These are phyloP conservation scores for Cardiospermum halicacabum DNA, from an alignment of 345 rosid species.

Conservation along the genomic window DNA sequence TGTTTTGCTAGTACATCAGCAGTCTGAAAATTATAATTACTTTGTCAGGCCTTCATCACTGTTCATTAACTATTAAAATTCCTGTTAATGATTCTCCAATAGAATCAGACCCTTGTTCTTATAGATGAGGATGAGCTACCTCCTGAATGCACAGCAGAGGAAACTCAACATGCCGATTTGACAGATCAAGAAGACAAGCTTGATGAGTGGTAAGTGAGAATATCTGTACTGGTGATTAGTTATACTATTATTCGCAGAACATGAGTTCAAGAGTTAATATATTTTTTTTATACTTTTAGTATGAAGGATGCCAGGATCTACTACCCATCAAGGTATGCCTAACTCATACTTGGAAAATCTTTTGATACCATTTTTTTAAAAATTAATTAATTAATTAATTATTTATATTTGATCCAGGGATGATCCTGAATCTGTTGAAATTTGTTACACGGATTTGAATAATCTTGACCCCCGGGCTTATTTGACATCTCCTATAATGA, in stretches of 20 bases:
- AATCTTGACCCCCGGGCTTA: conserved; percentile 64
- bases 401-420: conserved; percentile 44
- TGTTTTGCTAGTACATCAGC: conserved; percentile 7
- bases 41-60: neutral
- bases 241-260: neutral
- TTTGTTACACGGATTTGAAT: conserved; percentile 49
- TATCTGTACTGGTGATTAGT: conserved; percentile 1
- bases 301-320: conserved; percentile 44
- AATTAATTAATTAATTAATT: neutral
- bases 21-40: neutral
- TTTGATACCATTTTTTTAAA: neutral
- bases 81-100: conserved; percentile 13
- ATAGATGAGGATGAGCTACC: conserved; percentile 61
- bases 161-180: conserved; percentile 31
- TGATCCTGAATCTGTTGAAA: conserved; percentile 62
- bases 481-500: conserved; percentile 76
- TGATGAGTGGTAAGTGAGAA: conserved; percentile 45
- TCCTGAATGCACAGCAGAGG: conserved; percentile 25
- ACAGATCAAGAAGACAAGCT: conserved; percentile 29
- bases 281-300: conserved; percentile 37
- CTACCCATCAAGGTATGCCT: conserved; percentile 71
- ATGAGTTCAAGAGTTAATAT: conserved; percentile 15
- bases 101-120: conserved; percentile 54
- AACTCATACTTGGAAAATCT: neutral
- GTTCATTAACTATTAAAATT: conserved; percentile 9